Base-by-base conservation (phyloP, 306 rosid genomes). In the Heteromeles arbutifolia region DNA sequence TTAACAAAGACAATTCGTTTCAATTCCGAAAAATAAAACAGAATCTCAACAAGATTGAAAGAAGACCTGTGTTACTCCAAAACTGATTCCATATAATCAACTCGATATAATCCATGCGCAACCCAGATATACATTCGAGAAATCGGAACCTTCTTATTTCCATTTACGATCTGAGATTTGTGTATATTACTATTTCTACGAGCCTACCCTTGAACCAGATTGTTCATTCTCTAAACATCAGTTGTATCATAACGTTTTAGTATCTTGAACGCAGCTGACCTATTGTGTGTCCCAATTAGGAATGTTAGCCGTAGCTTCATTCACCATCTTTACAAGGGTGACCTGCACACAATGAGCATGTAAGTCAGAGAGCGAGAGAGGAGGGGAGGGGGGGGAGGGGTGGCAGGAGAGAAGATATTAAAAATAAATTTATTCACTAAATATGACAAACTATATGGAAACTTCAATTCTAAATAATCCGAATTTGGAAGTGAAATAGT, bases 301-400 rank as follows among this genome's bases (percentile, higher is more conserved):
- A 72, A 88, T 79, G 83, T 89, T 91, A 14, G 93, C 97, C 66
- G 87, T 79, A 61, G 98, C 98, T 82, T 91, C 97, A 65, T 93
- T 93, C 88, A 88, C 89, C 95, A 89, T 87, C 90, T 90, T 90
- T 71, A 90, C 90, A 64, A 92, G 93, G 59, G 96, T 92, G 73
- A 83, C 97, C 96, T 92, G 93, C 84, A 50, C 56, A 65, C 58
- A 14, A 62, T 13, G 58, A 67, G 29, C 58, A 63, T 15, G 43
- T 11, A 11, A 15, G 11, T n/a, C 17, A 29, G 41, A 63, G 3
- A 15, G 39, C 3, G 41, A 63, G 37, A 28, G 29, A 28, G 1
- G 2, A 32, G 1, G 34, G 34, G 6, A 7, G 34, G 34, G 6
- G 34, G 5, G 32, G 4, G 5, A 8, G 26, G 31, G 25, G 8